Evolutionary conservation across 495 filamentous ascomycete species (phyloP).

Genomic region (Margaritispora aquatica): DNA sequence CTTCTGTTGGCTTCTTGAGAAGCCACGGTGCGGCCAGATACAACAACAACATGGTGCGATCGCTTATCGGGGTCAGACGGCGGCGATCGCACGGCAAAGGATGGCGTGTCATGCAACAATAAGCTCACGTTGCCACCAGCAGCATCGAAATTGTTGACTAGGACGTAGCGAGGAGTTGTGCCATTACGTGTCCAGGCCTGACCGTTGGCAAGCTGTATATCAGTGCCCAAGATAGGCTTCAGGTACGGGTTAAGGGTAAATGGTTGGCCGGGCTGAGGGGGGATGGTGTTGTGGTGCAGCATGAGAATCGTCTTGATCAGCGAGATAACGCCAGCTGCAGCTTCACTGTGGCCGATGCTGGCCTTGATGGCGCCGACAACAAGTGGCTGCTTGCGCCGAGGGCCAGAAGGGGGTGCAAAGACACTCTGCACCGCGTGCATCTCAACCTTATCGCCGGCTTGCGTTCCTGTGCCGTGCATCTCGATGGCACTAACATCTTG

Average conservation of each 20-base stretch:
- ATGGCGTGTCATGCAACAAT: constrained; percentile 50
- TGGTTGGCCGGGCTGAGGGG: constrained; percentile 72
- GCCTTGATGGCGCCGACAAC: constrained; percentile 80
- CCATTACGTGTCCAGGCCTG: constrained; percentile 36
- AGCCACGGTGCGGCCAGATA: constrained; percentile 50
- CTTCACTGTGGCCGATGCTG: constrained; percentile 87
- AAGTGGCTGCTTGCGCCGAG: constrained; percentile 63
- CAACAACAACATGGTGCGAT: constrained; percentile 43
- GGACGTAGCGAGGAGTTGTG: not conserved
- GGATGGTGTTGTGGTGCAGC: constrained; percentile 51
- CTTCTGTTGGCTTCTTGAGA: constrained; percentile 43
- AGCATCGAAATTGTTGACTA: constrained; percentile 33
- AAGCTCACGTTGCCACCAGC: constrained; percentile 60
- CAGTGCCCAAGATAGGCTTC: constrained; percentile 72
- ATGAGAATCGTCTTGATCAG: constrained; percentile 76
- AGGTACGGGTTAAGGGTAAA: constrained; percentile 68
- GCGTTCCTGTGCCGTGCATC: constrained; percentile 86
- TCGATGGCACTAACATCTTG: constrained; percentile 74
- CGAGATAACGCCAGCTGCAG: constrained; percentile 63
- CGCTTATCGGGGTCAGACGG: constrained; percentile 47
- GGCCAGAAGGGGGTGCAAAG: constrained; percentile 62
- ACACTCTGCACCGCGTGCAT: constrained; percentile 69
- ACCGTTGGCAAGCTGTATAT: constrained; percentile 60
- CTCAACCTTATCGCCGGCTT: constrained; percentile 74
- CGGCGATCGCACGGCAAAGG: constrained; percentile 20